Conservation (phyloP, 1,284 basidiomycete genomes). For the Heterobasidion irregulare region DNA sequence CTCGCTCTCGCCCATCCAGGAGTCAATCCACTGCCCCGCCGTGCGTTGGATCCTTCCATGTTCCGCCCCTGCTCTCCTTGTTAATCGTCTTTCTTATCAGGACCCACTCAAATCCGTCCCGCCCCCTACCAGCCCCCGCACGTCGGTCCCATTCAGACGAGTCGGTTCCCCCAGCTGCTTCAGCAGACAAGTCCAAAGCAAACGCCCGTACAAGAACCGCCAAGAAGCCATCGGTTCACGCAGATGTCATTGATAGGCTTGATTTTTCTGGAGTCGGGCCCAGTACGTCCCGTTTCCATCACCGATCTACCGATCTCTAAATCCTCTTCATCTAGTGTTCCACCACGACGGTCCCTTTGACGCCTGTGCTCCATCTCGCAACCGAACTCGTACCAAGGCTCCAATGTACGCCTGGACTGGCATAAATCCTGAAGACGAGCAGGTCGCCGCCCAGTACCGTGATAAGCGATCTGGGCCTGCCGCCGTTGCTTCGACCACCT, state of each 20-base stretch:
- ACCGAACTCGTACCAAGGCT: constrained; percentile 67
- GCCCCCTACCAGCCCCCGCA: constrained; percentile 23
- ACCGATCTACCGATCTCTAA: constrained; percentile 2
- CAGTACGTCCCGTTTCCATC: constrained; percentile 39
- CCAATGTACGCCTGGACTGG: constrained; percentile 74
- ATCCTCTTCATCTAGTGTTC: constrained; percentile 47
- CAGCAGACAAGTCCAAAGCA: constrained; percentile 43
- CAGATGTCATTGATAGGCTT: constrained; percentile 58
- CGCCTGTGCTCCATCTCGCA: constrained; percentile 80
- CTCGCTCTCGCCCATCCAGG: constrained; percentile 36
- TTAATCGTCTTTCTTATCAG: not conserved
- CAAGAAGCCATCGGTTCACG: constrained; percentile 66
- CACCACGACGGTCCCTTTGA: constrained; percentile 87
- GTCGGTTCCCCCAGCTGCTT: constrained; percentile 32
- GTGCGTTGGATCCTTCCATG: constrained; percentile 20
- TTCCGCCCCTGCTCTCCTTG: constrained; percentile 1
- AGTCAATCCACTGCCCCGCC: constrained; percentile 32
- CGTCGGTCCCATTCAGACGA: constrained; percentile 70
- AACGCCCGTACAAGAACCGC: constrained; percentile 35
- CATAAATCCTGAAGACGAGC: constrained; percentile 33
- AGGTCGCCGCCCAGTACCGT: constrained; percentile 21
- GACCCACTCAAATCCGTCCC: constrained; percentile 15
- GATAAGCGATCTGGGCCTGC: constrained; percentile 13
- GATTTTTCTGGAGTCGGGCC: constrained; percentile 65
- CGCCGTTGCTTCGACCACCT: constrained; percentile 20